A percentile compares a stretch with the other conserved stretches of the same genome.
Evolutionary conservation across 352 stramenopile species (phyloP).

Genomic region (Phytophthora pini): DNA sequence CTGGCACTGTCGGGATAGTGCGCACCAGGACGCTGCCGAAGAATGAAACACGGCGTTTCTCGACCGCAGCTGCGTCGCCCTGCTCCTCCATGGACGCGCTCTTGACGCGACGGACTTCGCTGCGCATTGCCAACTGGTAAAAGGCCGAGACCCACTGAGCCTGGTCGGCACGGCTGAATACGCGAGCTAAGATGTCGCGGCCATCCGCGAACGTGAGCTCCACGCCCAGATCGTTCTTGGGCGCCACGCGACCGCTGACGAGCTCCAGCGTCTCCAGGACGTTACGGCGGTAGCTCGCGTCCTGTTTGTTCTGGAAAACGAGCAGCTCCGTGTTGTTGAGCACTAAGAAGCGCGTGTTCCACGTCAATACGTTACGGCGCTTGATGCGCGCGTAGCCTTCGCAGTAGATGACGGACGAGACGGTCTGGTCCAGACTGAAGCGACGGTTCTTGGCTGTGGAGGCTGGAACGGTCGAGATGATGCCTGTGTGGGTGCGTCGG

Average conservation of each 20-base stretch:
- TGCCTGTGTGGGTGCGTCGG: conserved; percentile 12
- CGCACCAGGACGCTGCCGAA: conserved; percentile 63
- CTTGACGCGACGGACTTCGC: conserved; percentile 41
- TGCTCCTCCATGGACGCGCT: conserved; percentile 38
- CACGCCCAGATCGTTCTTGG: conserved; percentile 53
- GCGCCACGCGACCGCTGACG: conserved; percentile 42
- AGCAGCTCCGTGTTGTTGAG: conserved; percentile 51
- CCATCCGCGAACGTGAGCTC: conserved; percentile 57
- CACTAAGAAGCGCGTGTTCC: conserved; percentile 71
- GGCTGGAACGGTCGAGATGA: conserved; percentile 2
- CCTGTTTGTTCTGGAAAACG: conserved; percentile 62
- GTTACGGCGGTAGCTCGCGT: conserved; percentile 48
- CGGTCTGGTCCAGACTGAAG: conserved; percentile 37
- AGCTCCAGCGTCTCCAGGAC: conserved; percentile 51
- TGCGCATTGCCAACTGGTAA: conserved; percentile 58
- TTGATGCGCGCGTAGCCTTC: conserved; percentile 75
- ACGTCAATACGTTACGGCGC: conserved; percentile 58
- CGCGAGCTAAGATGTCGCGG: conserved; percentile 49
- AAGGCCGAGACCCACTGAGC: conserved; percentile 72
- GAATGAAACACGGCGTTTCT: conserved; percentile 63
- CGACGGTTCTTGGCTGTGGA: conserved; percentile 24
- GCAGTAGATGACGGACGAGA: conserved; percentile 36
- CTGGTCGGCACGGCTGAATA: conserved; percentile 64
- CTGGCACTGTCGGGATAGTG: conserved; percentile 55
- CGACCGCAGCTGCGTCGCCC: conserved; percentile 31